Evolutionary conservation across 2,329 filamentous ascomycete species (phyloP), one percentile per base, ranked within the genome.

Genomic region (Fusarium solani-melongenae): DNA sequence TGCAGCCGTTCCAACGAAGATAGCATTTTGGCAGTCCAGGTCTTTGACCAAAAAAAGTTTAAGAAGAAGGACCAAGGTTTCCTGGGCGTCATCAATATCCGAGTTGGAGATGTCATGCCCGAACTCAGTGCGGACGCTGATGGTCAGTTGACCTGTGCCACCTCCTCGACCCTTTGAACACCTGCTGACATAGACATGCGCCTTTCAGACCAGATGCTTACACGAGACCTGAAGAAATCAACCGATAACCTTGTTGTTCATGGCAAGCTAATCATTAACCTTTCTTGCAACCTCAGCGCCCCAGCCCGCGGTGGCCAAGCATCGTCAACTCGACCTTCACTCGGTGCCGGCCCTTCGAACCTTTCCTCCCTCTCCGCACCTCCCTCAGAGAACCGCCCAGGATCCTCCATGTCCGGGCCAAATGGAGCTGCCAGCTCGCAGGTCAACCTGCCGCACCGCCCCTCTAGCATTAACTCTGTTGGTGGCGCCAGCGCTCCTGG

Each of bases 51-150:
- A 85, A 98, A 98, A 88, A 99, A 99, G 86, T 99, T 99, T 87
- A 99, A 99, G 89, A 99, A 99, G 91, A 99, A 98, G 94, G 96
- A 99, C 78, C 96, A 99, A 83, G 96, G 96, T 10, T 99, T 99
- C 81, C 88, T 99, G 8, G 96, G 96, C 66, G 96, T 99, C 63
- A 98, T 99, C 80, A 99, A 99, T 82, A 93, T 99, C 78, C 92
- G 95, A 67, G 93, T 99, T 76, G 96, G 96, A 78, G 95, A 97
- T 87, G 93, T 96, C 41, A 94, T 99, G 77, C 81, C 81, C 31
- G 96, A 98, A 81, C 87, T 99, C 74, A 92, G 94, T 72, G 91
- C 94, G 67, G 95, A 95, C 66, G 93, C 94, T 73, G 96, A 98
- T 86, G 96, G 96, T 98, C 88, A 80, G 89, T 86, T 67, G 65